Conservation (phyloP, 768 basidiomycete species). For the Leucocoprinus leucothites region DNA sequence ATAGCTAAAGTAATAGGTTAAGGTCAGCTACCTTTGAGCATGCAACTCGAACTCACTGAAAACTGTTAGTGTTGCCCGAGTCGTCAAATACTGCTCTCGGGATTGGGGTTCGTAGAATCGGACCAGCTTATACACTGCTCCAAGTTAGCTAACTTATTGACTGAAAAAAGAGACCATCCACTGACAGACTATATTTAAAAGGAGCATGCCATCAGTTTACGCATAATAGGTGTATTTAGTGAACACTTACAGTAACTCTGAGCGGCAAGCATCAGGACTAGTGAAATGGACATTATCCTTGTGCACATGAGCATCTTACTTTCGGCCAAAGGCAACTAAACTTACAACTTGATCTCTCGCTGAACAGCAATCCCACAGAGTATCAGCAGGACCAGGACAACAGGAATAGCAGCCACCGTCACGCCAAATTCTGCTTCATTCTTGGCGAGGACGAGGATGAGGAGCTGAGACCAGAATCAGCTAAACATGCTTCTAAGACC, state of each 20-base stretch:
- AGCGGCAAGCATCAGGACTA: slow-evolving; percentile 77
- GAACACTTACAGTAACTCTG: slow-evolving; percentile 61
- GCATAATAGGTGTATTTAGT: too few relatives aligned
- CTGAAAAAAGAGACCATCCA: background rate
- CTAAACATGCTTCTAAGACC: background rate
- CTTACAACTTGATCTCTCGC: slow-evolving; percentile 77
- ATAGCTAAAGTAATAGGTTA: slow-evolving; percentile 45
- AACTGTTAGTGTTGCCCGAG: slow-evolving; percentile 73
- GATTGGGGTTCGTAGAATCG: slow-evolving; percentile 73
- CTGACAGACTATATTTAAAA: slow-evolving; percentile 37
- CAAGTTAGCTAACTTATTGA: background rate
- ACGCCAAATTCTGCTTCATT: slow-evolving; percentile 77
- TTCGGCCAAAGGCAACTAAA: background rate
- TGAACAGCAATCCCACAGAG: slow-evolving; percentile 70
- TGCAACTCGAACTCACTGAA: slow-evolving; percentile 53
- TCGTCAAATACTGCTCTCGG: slow-evolving; percentile 55
- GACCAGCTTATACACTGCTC: slow-evolving; percentile 77
- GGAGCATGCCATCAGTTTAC: background rate
- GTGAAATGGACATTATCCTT: slow-evolving; percentile 73
- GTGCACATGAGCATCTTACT: slow-evolving; percentile 3
- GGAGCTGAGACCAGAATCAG: slow-evolving; percentile 45
- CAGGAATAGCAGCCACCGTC: slow-evolving; percentile 80
- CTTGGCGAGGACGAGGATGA: slow-evolving; percentile 68
- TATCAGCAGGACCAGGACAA: slow-evolving; percentile 65
- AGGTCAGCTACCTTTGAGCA: background rate